Evolutionary conservation across 1,139 yeast species (phyloP).

Genomic region (Candida dubliniensis): DNA sequence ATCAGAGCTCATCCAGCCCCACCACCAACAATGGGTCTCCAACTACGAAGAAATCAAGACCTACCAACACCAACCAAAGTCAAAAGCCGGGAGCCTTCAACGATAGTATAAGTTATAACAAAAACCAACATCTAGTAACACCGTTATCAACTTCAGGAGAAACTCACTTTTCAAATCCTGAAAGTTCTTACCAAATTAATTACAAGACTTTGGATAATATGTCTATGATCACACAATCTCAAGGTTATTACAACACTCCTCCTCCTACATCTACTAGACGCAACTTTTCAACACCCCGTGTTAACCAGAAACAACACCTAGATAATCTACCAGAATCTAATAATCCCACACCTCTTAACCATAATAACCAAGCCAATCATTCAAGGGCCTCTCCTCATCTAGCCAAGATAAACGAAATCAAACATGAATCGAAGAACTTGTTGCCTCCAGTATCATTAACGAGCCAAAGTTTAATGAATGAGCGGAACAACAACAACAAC

Average conservation of each 20-base stretch:
- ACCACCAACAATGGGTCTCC: conserved; percentile 12
- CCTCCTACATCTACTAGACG: conserved; percentile 18
- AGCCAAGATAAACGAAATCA: conserved; percentile 1
- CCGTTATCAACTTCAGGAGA: conserved; percentile 22
- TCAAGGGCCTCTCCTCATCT: neutral
- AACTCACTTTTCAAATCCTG: conserved; percentile 15
- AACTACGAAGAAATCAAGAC: conserved; percentile 12
- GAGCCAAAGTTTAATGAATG: neutral
- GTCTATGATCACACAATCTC: conserved; percentile 17
- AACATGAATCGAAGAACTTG: conserved; percentile 20
- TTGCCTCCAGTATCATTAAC: conserved; percentile 33
- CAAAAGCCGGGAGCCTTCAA: neutral
- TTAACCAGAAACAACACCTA: neutral
- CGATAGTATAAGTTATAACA: neutral
- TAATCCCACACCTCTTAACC: conserved; percentile 5
- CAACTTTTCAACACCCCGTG: conserved; percentile 8
- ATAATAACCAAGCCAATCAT: conserved; percentile 7
- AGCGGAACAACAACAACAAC: too few relatives aligned
- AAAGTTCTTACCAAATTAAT: conserved; percentile 28
- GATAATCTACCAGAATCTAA: conserved; percentile 2
- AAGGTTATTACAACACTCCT: conserved; percentile 18
- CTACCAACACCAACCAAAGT: conserved; percentile 11
- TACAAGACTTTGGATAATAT: conserved; percentile 40
- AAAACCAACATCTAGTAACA: conserved; percentile 18
- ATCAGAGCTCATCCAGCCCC: conserved; percentile 2